A percentile compares a stretch with the other conserved stretches of the same genome.
Conservation (phyloP, 208 protist species). For the Leishmania arabica region DNA sequence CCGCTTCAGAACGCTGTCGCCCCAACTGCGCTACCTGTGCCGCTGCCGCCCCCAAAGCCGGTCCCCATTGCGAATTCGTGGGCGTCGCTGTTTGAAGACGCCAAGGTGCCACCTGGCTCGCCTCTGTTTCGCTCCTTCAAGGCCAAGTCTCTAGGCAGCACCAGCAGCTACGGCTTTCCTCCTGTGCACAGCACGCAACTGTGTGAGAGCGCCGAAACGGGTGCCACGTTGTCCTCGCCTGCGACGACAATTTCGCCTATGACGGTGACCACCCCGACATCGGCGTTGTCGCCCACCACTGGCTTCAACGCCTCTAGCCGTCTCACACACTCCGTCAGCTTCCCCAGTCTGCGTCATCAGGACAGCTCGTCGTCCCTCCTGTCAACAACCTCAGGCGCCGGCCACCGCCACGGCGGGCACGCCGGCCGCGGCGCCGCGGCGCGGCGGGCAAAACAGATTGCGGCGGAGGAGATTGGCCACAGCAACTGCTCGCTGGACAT, state of each 20-base stretch:
- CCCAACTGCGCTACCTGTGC: neutral
- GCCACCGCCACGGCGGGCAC: conserved; percentile 12
- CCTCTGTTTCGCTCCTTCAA: conserved; percentile 30
- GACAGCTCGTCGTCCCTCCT: conserved; percentile 36
- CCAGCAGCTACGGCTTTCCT: neutral
- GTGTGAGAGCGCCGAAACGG: neutral
- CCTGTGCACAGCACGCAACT: neutral
- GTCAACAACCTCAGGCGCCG: conserved; percentile 23
- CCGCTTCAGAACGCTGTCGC: neutral
- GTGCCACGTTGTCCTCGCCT: neutral
- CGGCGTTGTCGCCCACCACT: conserved; percentile 4
- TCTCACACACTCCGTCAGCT: conserved; percentile 7
- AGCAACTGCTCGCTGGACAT: conserved; percentile 77
- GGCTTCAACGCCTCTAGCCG: conserved; percentile 12
- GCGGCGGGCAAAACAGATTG: conserved; percentile 37
- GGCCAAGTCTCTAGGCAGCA: conserved; percentile 7
- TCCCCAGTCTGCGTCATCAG: conserved; percentile 21
- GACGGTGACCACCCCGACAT: conserved; percentile 3
- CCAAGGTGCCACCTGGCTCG: conserved; percentile 14
- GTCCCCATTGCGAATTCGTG: conserved; percentile 26
- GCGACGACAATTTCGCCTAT: neutral
- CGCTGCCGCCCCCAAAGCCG: neutral
- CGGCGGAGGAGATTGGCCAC: conserved; percentile 63
- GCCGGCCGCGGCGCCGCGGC: conserved; percentile 8
- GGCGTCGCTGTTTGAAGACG: conserved; percentile 41